Conservation (phyloP, 768 basidiomycete species). For the Nidularia sp. region DNA sequence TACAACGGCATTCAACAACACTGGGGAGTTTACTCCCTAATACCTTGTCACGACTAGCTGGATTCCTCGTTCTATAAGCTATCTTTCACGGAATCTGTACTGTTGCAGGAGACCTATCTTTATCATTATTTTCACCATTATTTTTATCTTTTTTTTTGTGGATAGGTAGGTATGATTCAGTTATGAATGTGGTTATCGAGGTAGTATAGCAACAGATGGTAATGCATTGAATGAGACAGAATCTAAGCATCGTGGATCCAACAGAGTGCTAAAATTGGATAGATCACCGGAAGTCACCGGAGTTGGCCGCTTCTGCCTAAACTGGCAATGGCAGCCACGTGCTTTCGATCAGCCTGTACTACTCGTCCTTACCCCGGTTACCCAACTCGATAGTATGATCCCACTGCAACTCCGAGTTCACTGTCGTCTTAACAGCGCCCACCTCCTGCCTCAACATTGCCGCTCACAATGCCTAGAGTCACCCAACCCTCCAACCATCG, state of each 20-base stretch:
- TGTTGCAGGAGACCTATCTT: too few species aligned
- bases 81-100: too few species aligned
- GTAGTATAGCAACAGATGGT: too few species aligned
- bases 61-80: too few species aligned
- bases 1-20: constrained; percentile 32
- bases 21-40: constrained; percentile 23
- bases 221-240: too few species aligned
- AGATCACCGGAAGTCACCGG: neutral
- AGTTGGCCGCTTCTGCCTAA: neutral
- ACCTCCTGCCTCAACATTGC: neutral
- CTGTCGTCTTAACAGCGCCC: neutral
- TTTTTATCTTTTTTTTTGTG: too few species aligned
- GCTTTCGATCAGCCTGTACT: neutral
- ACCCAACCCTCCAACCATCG: constrained; percentile 17
- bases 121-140: too few species aligned
- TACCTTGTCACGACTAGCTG: constrained; percentile 3
- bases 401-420: neutral
- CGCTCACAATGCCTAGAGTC: constrained; percentile 33
- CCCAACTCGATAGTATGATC: neutral
- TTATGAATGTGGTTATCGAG: too few species aligned
- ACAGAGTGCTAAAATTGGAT: neutral
- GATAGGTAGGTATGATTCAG: too few species aligned
- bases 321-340: neutral
- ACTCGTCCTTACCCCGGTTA: neutral
- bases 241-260: too few species aligned